A percentile compares a stretch with the other conserved stretches of the same genome.
phyloP scores from a whole-genome alignment of 306 rosid genomes.

The Begonia fuchsioides region DNA sequence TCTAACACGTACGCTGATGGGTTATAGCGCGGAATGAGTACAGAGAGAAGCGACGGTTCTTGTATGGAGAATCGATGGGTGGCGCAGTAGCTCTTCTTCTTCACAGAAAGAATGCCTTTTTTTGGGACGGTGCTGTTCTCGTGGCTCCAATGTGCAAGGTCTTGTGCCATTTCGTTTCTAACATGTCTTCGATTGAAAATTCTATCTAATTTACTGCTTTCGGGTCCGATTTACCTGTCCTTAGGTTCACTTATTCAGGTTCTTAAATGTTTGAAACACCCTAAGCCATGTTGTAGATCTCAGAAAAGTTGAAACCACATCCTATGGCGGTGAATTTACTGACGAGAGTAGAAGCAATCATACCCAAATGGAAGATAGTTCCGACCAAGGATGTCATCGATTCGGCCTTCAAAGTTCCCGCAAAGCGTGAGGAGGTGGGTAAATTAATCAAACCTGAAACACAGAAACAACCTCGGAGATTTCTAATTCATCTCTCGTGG shows the following conservation, averaged over 20 bases:
- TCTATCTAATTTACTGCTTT: too few species aligned
- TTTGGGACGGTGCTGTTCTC: slow-evolving; percentile 80
- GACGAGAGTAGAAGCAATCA: slow-evolving; percentile 41
- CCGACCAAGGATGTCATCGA: slow-evolving; percentile 62
- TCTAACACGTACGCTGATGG: too few species aligned
- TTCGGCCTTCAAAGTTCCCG: slow-evolving; percentile 55
- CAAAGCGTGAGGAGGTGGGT: slow-evolving; percentile 64
- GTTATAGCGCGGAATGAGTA: slow-evolving; percentile 39
- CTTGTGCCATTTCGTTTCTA: neutral
- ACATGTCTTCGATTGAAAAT: too few species aligned
- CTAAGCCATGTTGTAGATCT: slow-evolving; percentile 35
- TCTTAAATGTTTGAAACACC: too few species aligned
- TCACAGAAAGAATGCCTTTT: slow-evolving; percentile 51
- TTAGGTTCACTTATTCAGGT: too few species aligned
- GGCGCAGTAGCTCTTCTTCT: slow-evolving; percentile 63
- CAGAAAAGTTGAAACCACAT: slow-evolving; percentile 71
- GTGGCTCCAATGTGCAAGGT: slow-evolving; percentile 98
- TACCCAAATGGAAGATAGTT: slow-evolving; percentile 83
- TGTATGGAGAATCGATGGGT: slow-evolving; percentile 97
- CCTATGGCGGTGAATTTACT: slow-evolving; percentile 44
- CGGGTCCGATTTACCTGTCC: too few species aligned
- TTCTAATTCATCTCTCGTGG: neutral
- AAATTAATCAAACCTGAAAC: neutral
- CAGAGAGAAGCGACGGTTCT: slow-evolving; percentile 38
- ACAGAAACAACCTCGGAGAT: neutral